Evolutionary conservation across 352 stramenopile species (phyloP), one percentile per base, ranked within the genome.

Genomic region (Phytophthora pistaciae): DNA sequence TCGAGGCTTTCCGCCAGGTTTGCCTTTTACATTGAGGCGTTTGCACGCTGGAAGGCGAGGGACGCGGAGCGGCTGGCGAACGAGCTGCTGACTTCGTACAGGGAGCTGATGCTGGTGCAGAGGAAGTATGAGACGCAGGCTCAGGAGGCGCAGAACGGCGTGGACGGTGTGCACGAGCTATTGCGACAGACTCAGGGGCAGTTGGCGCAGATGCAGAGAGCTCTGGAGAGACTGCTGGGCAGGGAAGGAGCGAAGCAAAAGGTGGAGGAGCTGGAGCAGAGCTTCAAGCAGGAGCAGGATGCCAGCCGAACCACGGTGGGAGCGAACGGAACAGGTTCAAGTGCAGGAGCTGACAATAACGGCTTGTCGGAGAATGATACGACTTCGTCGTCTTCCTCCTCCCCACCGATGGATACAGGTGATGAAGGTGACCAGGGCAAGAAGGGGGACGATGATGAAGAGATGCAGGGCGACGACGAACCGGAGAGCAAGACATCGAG

Each of bases 21-120:
- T 68, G 72, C 72, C 1, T 90, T 91, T 48, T 93, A 93, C 66
- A 82, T 84, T 33, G 85, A 87, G 33, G 82, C 77, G n/a, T 93
- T 93, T 63, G 77, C 76, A 40, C 65, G 69, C 5, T 93, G 85
- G 85, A 93, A 93, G 49, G 64, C 80, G 3, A 72, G 76, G 5
- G 85, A 93, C 66, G 85, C 85, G 0, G 72, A 93, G 52, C 78
- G 80, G 0, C 65, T 93, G 10, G 80, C 85, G 0, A 49, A 50
- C 0, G 85, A 93, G 48, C 75, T 93, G 69, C 66, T 93, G 48
- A 44, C 63, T 16, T 85, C 80, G 27, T 93, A 93, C 60, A 56
- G 79, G 11, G 77, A 89, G 42, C 72, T 93, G 40, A 75, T 78
- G 53, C 44, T 68, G 33, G 79, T 87, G 14, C 79, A 86, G 53